Base-by-base conservation (phyloP, 1,284 basidiomycete species). In the Leucoagaricus sp. region DNA sequence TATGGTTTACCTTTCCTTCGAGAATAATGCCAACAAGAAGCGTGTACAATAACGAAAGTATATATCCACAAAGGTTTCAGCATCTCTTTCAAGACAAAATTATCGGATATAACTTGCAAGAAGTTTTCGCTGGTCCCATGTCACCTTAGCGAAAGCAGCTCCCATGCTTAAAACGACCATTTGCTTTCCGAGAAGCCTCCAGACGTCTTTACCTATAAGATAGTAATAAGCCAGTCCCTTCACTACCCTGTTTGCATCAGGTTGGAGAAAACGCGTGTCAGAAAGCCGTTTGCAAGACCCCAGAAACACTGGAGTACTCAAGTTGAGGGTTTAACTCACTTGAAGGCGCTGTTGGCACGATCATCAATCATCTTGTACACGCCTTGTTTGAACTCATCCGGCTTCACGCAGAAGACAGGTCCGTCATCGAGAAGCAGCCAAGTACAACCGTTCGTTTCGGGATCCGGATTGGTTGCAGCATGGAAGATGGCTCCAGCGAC, bases 401-500 rank as follows among this genome's bases (percentile, higher is more conserved):
- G 75, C 7, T 75, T 71, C 1, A 82, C 68, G 50, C 73, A 65
- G 61, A 81, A 78, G 7, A 79, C 77, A 2, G 77, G 77, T 6
- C 80, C 78, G 59, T 81, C 73, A 61, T 84, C 81, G 3, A 73
- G 72, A 28, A 85, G 65, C 8, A 81, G 60, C 69, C 77, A 83
- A 0, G 78, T 72, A 49, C 70, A 71, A 2, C 80, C 82, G 58
- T 72, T 79, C 15, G 78, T 77, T 17, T 67, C 66, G 17, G 69
- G 69, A 60, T 82, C 75, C 2, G 76, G 72, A 57, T 83, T 72
- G 3, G 80, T 80, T 29, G 81, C 81, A 50, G 78, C 74, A 58
- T 77, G 75, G 58, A 84, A 75, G 46, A 83, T 77, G 1, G 82
- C 75, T 3, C 75, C 78, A n/a, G 79, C 80, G 29, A 84, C 72